These are phyloP conservation scores for Penicillium sp. DNA, from an alignment of 2,329 filamentous ascomycete genomes.

Conservation along the genomic window DNA sequence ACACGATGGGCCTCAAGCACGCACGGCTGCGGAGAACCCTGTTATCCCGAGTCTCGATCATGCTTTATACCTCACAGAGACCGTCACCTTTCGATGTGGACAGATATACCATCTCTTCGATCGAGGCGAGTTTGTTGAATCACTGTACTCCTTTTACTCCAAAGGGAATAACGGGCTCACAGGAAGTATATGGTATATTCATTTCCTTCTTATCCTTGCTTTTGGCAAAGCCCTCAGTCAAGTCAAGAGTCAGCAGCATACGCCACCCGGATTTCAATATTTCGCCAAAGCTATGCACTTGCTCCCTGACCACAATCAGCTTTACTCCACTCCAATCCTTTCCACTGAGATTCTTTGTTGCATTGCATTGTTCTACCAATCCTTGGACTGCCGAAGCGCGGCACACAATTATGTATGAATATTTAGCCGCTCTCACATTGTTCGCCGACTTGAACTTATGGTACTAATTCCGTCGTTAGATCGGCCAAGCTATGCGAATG, in stretches of 20 bases:
- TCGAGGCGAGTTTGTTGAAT: neutral
- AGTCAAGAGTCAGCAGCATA: neutral
- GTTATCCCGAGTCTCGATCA: slow-evolving; percentile 52
- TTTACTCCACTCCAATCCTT: slow-evolving; percentile 35
- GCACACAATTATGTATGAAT: slow-evolving; percentile 51
- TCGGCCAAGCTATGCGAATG: slow-evolving; percentile 56
- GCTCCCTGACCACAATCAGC: neutral
- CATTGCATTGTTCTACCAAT: slow-evolving; percentile 54
- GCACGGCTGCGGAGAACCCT: neutral
- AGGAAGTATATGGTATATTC: neutral
- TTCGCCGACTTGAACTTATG: neutral
- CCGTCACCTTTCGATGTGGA: slow-evolving; percentile 57
- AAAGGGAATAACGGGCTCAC: neutral
- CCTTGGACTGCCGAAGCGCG: slow-evolving; percentile 50
- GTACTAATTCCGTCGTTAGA: slow-evolving; percentile 33
- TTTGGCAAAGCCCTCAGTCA: neutral
- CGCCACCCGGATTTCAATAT: neutral
- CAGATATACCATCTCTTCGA: slow-evolving; percentile 57
- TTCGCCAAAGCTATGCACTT: neutral
- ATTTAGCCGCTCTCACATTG: neutral
- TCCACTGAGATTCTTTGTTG: slow-evolving; percentile 52
- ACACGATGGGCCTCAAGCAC: neutral
- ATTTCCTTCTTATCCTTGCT: neutral
- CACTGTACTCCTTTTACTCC: neutral
- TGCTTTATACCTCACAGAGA: slow-evolving; percentile 54